Evolutionary conservation across 2,329 filamentous ascomycete species (phyloP), one percentile per base, ranked within the genome.

Genomic region (Sporothrix variecibatus): DNA sequence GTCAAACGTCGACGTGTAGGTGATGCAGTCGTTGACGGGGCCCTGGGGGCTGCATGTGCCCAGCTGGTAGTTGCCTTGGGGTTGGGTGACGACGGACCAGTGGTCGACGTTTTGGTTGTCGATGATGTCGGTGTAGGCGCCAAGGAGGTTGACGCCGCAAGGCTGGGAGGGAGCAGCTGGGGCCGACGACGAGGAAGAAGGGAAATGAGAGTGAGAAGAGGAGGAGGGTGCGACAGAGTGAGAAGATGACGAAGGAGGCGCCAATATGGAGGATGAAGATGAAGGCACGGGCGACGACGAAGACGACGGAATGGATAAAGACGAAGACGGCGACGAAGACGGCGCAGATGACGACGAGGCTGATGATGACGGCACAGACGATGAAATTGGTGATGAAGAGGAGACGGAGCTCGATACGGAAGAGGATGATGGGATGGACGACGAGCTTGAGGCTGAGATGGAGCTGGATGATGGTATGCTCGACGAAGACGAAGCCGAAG

Each of bases 1-100:
- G 51, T 56, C 23, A 56, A 56, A 56, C n/a, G 51, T 56, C n/a
- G 51, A 56, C 51, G 51, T 56, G 51, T 56, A 56, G n/a, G 51
- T 56, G 51, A 56, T 56, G n/a, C 51, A 56, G 51, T 56, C 51
- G 51, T 56, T 56, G 51, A 3, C 23, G 8, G 51, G n/a, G 3
- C 51, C 51, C 3, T 20, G 7, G 1, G 51, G 51, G n/a, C 51
- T 56, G n/a, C 51, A 56, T 2, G 51, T 56, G n/a, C 51, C 51
- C n/a, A 56, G n/a, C n/a, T 4, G 8, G n/a, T 26, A 56, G n/a
- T 26, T 26, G n/a, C 51, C n/a, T 3, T 11, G 3, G 8, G 51
- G 51, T 11, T 56, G 51, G 17, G 51, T 56, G 51, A 56, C 51
- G 9, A 56, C n/a, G 1, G 51, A 23, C 51, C 51, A 56, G 51